phyloP scores from a whole-genome alignment of 1,284 basidiomycete genomes.

The Ceratobasidium sp. region DNA sequence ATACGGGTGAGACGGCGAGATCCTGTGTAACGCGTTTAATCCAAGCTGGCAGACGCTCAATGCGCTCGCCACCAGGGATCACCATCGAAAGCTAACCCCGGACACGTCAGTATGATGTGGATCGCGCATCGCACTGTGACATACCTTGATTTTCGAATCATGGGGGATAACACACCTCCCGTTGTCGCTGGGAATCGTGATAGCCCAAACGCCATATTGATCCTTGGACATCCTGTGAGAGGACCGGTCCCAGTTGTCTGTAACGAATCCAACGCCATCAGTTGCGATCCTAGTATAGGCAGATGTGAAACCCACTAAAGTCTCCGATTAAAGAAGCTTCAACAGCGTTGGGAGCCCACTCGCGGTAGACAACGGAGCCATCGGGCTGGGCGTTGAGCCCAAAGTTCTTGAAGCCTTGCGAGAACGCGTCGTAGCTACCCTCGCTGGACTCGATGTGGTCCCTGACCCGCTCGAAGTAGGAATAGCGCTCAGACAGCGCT shows the following conservation, averaged over 20 bases:
- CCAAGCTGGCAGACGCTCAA: slow-evolving; percentile 95
- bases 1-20: slow-evolving; percentile 86
- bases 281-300: slow-evolving; percentile 35
- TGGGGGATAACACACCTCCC: slow-evolving; percentile 90
- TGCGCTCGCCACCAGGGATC: slow-evolving; percentile 75
- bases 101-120: slow-evolving; percentile 11
- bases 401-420: slow-evolving; percentile 86
- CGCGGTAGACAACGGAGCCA: slow-evolving; percentile 84
- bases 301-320: slow-evolving; percentile 77
- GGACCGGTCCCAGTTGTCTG: slow-evolving; percentile 88
- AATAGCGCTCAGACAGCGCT: slow-evolving; percentile 77
- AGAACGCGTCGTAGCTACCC: slow-evolving; percentile 90
- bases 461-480: slow-evolving; percentile 78
- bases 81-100: slow-evolving; percentile 83
- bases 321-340: slow-evolving; percentile 92
- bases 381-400: slow-evolving; percentile 81
- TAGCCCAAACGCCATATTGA: slow-evolving; percentile 93
- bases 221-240: slow-evolving; percentile 89
- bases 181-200: slow-evolving; percentile 76
- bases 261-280: slow-evolving; percentile 14
- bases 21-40: slow-evolving; percentile 96
- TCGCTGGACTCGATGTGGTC: slow-evolving; percentile 77
- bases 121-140: slow-evolving; percentile 44
- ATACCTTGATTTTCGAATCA: slow-evolving; percentile 91
- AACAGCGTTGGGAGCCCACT: slow-evolving; percentile 94